These are phyloP conservation scores for Cyberlindnera saturnus DNA, from an alignment of 805 yeast species.

Conservation along the genomic window DNA sequence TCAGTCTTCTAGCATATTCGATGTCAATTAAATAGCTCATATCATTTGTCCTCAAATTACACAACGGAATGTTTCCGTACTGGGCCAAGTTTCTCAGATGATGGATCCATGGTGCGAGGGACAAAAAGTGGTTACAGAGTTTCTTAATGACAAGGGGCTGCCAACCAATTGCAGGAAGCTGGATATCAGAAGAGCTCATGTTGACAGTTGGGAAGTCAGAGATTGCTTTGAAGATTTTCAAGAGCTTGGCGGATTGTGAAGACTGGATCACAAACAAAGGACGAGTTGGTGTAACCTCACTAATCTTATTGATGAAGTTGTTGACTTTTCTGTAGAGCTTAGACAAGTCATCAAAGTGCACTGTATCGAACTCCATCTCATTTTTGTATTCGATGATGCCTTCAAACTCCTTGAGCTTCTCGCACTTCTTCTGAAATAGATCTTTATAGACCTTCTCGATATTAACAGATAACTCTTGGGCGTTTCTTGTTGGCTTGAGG, in stretches of 20 bases:
- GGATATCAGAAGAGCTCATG: slow-evolving; percentile 51
- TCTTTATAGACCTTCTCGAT: slow-evolving; percentile 51
- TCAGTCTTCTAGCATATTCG: slow-evolving; percentile 74
- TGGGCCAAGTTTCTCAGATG: slow-evolving; percentile 60
- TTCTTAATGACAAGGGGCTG: slow-evolving; percentile 60
- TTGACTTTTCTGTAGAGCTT: slow-evolving; percentile 56
- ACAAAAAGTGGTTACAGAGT: slow-evolving; percentile 63
- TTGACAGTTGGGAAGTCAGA: slow-evolving; percentile 57
- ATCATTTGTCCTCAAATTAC: slow-evolving; percentile 77
- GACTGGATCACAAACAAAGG: slow-evolving; percentile 70
- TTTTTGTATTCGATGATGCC: slow-evolving; percentile 48
- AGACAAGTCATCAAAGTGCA: slow-evolving; percentile 46
- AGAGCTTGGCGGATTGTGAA: slow-evolving; percentile 45
- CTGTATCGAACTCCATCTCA: slow-evolving; percentile 47
- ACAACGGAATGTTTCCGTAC: slow-evolving; percentile 77
- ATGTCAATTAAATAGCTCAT: slow-evolving; percentile 78
- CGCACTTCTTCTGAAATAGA: slow-evolving; percentile 41
- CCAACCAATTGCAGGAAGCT: slow-evolving; percentile 78
- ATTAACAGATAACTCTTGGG: slow-evolving; percentile 57
- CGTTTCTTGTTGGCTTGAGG: slow-evolving; percentile 61
- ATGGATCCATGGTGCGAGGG: slow-evolving; percentile 66
- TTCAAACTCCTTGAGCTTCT: slow-evolving; percentile 34
- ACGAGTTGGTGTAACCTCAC: slow-evolving; percentile 62
- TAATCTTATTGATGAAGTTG: slow-evolving; percentile 44
- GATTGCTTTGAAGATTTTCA: slow-evolving; percentile 39